A percentile compares a stretch with the other conserved stretches of the same genome.
These are phyloP conservation scores for Pholiota conissans DNA, from an alignment of 768 basidiomycete genomes.

Conservation along the genomic window DNA sequence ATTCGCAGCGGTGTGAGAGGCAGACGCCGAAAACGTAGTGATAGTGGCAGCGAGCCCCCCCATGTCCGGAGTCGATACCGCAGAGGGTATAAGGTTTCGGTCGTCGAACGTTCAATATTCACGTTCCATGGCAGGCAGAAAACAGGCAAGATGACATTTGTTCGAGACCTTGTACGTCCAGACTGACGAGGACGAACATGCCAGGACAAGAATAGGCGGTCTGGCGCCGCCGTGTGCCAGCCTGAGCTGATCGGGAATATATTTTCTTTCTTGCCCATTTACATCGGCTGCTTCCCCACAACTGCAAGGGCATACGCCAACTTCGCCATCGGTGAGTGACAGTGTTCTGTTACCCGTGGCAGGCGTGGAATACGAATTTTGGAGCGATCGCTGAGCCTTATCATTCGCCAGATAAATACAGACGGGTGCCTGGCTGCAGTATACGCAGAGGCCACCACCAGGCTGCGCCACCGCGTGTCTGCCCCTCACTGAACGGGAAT, in stretches of 20 bases:
- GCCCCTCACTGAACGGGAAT: background rate
- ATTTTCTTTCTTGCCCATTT: background rate
- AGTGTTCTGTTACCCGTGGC: constrained; percentile 1
- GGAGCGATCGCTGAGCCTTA: background rate
- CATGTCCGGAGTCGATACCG: too few species aligned
- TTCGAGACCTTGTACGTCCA: background rate
- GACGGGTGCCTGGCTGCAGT: background rate
- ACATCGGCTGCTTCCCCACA: constrained; percentile 2
- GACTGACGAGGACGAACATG: background rate
- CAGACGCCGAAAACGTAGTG: background rate
- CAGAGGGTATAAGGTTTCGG: too few species aligned
- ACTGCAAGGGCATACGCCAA: background rate
- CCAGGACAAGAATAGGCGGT: background rate
- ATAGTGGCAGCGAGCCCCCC: background rate
- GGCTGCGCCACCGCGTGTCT: constrained; percentile 4
- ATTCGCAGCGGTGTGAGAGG: background rate
- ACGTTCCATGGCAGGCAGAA: too few species aligned
- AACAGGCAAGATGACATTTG: background rate
- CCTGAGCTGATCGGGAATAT: background rate
- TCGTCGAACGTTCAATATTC: too few species aligned
- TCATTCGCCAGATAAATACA: background rate
- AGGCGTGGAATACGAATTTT: constrained; percentile 1
- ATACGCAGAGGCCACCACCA: background rate
- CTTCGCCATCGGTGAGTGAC: constrained; percentile 5
- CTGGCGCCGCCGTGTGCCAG: background rate